Evolutionary conservation across 2,329 filamentous ascomycete species (phyloP), one percentile per base, ranked within the genome.

Genomic region (Pseudohalonectria lignicola): DNA sequence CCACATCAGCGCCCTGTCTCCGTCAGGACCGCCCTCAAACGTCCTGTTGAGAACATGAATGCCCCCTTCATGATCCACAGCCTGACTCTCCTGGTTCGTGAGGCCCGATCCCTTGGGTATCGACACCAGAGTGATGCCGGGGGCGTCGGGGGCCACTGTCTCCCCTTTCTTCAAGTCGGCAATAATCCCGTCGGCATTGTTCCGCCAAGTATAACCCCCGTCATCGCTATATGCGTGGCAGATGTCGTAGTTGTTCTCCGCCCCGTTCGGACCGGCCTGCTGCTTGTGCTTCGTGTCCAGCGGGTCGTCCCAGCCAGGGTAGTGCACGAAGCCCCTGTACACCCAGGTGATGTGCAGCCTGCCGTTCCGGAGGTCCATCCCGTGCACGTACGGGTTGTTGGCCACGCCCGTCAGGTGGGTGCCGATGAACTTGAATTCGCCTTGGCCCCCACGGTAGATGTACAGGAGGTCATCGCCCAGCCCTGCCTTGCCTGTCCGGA

Each of bases 331-430:
- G 15, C 60, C 64, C 13, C 67, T 63, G 42, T 67, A 69, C 0
- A 69, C 69, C 66, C 67, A 70, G 1, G 64, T 67, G 16, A 61
- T 57, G 47, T 63, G 61, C 2, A 71, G 54, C 11, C 52, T 53
- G 1, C 44, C 47, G 23, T 45, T 44, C 20, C 53, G 49, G 23
- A 52, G 54, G 42, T 60, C 61, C 33, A 71, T 52, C 9, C 67
- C 67, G 49, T 72, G 66, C 47, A 70, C 61, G 49, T 71, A 72
- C 2, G 67, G 66, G 49, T 68, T 71, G 50, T 65, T 69, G 31
- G 55, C 50, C 18, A 62, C 48, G 21, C 67, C 67, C 16, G 60
- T 60, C 7, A 66, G 50, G 38, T 62, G 61, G n/a, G 55, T 58
- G 10, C 62, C 62, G 1, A 58, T 49, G n/a, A 52, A 55, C 10